Evolutionary conservation across 2,329 filamentous ascomycete species (phyloP), one percentile per base, ranked within the genome.

Genomic region (Colletotrichum chrysophilum): DNA sequence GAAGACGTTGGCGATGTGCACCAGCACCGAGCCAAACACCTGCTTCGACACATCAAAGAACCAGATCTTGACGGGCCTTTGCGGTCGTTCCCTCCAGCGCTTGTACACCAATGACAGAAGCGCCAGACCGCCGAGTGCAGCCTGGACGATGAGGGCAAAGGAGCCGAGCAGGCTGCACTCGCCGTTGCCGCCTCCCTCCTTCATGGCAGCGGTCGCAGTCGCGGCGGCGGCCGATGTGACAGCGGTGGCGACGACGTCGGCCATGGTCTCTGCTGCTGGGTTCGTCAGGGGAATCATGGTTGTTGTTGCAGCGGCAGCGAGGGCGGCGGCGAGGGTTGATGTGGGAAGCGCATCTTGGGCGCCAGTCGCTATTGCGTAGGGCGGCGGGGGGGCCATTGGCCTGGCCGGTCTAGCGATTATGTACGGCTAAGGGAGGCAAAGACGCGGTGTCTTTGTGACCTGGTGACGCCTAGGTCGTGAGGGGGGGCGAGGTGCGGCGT

Each of bases 1-100:
- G 84, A 98, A 92, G 69, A 99, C 90, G 83, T 99, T 99, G 79
- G 96, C 95, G 60, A 96, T 89, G 86, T 99, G 97, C 38, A 98
- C 92, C 83, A 99, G 89, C 61, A 96, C 93, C 34, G 96, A 97
- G 26, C 97, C 97, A 81, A 98, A 94, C 70, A 99, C 95, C 88
- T 99, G 97, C 88, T 99, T 99, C 36, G 95, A 98, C 28, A 93
- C 97, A 83, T 99, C 97, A 84, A 98, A 99, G 84, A 95, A 96
- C 96, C 97, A 99, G 78, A 99, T 96, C 89, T 97, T 98, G 81
- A 98, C 82, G 1, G 96, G 96, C 71, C 97, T 91, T 83, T 98
- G 96, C 2, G 97, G 96, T 73, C 95, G 91, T 86, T 99, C 97
- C 78, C 95, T 92, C 92, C 94, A 98, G 79, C 97, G 91, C 88